Conservation (phyloP, 441 rosid species). For the Daphne laureola region DNA sequence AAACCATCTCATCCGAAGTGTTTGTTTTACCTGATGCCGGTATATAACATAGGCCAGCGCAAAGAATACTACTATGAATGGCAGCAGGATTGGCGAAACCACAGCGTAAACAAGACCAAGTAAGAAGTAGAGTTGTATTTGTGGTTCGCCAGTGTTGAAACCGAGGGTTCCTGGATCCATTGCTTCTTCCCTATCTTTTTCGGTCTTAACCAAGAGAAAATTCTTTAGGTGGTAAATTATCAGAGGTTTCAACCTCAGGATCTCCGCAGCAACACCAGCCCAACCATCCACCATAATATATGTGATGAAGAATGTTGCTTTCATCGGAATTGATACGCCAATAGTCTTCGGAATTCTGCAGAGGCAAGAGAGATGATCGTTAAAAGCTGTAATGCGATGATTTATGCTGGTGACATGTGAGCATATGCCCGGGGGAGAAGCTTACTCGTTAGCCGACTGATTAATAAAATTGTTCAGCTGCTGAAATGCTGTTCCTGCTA, state of each 20-base stretch:
- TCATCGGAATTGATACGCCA: slow-evolving; percentile 84
- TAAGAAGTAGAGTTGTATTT: slow-evolving; percentile 86
- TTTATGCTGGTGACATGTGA: not conserved
- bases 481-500: slow-evolving; percentile 85
- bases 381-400: not conserved
- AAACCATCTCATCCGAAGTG: not conserved
- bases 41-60: slow-evolving; percentile 73
- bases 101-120: slow-evolving; percentile 94
- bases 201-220: slow-evolving; percentile 77
- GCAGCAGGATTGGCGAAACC: slow-evolving; percentile 84
- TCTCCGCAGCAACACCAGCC: slow-evolving; percentile 98
- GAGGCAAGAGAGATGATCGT: slow-evolving; percentile 1
- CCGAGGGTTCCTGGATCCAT: slow-evolving; percentile 97
- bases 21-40: slow-evolving; percentile 75
- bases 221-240: slow-evolving; percentile 84
- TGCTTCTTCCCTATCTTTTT: slow-evolving; percentile 88
- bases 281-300: slow-evolving; percentile 98
- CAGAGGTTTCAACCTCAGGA: slow-evolving; percentile 74
- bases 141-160: slow-evolving; percentile 94
- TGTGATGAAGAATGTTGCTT: slow-evolving; percentile 94
- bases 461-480: slow-evolving; percentile 65
- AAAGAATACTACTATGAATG: slow-evolving; percentile 84
- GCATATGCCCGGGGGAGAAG: slow-evolving; percentile 13
- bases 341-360: slow-evolving; percentile 82
- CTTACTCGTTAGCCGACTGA: slow-evolving; percentile 89